Evolutionary conservation across 1,284 basidiomycete genomes (phyloP), one percentile per base, ranked within the genome.

Genomic region (Cutaneotrichosporon sp.): DNA sequence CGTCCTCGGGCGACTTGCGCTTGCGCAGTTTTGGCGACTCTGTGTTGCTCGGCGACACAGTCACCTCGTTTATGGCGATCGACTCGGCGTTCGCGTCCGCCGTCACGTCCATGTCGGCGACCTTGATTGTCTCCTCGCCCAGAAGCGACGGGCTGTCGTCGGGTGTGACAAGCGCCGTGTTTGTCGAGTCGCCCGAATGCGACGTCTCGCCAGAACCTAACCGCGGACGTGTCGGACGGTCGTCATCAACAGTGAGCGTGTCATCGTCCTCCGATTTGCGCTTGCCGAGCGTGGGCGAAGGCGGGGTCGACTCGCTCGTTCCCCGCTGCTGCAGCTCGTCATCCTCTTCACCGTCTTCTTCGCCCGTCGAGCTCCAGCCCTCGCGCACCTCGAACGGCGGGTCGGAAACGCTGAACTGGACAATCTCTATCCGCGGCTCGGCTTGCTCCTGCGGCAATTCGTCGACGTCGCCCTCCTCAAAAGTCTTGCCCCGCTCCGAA

Each of bases 101-200:
- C 5, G 37, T 33, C 8, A 46, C 53, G 39, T 49, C 34, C 20
- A 53, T 53, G 7, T 41, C 44, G 20, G 49, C 55, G 5, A 55
- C 43, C 38, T 54, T 46, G 26, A 59, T 43, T 18, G 17, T 44
- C 42, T 45, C 52, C 17, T 50, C 46, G 10, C 51, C 44, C 4
- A 59, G 49, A 15, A 56, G 23, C 17, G 43, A 46, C 1, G 58
- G 58, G 36, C 58, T 59, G 18, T 59, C 58, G 38, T 54, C 54
- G 3, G 58, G 58, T 0, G 58, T 59, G 4, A 59, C 43, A 0
- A 59, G 26, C 7, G 49, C 49, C 3, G 58, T 55, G 23, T 26
- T 44, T 8, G 46, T 42, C 8, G 53, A 53, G 2, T 56, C 54
- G 18, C 51, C 57, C 20, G 56, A 55, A 18, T 49, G 34, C 4